These are phyloP conservation scores for Rhodamnia rubescens DNA, from an alignment of 345 rosid genomes.

Conservation along the genomic window DNA sequence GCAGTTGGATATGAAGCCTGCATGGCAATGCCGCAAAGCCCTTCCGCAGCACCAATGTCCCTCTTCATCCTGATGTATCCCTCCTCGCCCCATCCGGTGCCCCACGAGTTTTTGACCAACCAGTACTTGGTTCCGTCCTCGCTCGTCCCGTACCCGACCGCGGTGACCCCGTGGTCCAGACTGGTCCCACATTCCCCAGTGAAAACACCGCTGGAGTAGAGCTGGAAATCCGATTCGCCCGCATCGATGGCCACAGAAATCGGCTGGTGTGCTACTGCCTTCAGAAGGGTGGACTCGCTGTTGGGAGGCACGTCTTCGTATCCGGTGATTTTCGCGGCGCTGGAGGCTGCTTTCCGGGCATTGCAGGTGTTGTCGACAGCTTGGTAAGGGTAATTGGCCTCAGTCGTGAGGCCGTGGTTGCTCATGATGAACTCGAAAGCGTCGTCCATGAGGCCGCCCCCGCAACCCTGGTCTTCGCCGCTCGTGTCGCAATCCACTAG, in stretches of 20 bases:
- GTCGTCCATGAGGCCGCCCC: constrained; percentile 7
- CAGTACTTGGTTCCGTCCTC: not conserved
- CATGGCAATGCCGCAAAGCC: not conserved
- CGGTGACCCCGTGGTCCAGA: not conserved
- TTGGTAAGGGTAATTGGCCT: constrained; percentile 1
- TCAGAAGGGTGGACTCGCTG: not conserved
- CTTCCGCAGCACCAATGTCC: not conserved
- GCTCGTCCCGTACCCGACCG: not conserved
- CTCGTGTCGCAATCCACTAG: constrained; percentile 2
- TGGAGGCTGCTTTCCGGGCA: not conserved
- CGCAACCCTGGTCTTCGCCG: not conserved
- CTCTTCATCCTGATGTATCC: not conserved
- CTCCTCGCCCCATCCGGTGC: not conserved
- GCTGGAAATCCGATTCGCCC: not conserved
- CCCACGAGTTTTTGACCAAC: not conserved
- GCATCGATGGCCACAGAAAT: not conserved
- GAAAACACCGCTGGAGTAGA: not conserved
- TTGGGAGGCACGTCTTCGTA: not conserved
- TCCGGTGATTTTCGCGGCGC: not conserved
- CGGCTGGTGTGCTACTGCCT: not conserved
- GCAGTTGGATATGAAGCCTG: not conserved
- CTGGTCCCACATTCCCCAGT: not conserved
- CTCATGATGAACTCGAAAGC: constrained; percentile 2
- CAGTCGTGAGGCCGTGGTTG: constrained; percentile 1
- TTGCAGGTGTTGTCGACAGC: not conserved